Base-by-base conservation (phyloP, 139 green algal species). In the Pleodorina starrii region DNA sequence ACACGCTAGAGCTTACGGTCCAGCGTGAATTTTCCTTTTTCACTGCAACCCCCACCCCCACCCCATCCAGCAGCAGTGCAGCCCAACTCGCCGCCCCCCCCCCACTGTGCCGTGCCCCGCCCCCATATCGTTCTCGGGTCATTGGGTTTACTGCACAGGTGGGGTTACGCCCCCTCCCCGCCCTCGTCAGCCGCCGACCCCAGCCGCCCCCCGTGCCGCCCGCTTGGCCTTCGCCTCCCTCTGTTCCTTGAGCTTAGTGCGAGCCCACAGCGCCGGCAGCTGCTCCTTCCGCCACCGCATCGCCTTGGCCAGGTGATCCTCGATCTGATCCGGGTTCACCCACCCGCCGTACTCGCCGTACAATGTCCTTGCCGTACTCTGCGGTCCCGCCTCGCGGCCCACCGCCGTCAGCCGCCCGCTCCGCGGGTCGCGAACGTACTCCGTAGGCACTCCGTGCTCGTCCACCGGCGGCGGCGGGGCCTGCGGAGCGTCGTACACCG, bases 251-350 rank as follows among this genome's bases (percentile, higher is more conserved):
- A 69, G 32, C 66, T 79, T 79, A 43, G 50, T 88, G 7, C 38
- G 25, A 4, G 82, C 44, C 82, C 82, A 88, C 32, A 88, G 17
- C 23, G 7, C 9, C 12, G 82, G 82, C 68, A 88, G 46, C 82
- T 88, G 44, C n/a, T 88, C 82, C 66, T 69, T 29, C 7, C 82
- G 82, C 82, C 82, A 88, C 21, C 35, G 66, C 60, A 54, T 88
- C 16, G 82, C 82, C 32, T 50, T 25, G 11, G 44, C 66, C 82
- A 88, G 44, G 44, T 88, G 68, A 32, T 50, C 82, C 44, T 88
- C 82, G 5, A 88, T 29, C 82, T 88, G 57, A 29, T 88, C 82
- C 17, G 82, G 82, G n/a, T 88, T 44, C 43, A 88, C 38, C 57
- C 63, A 76, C 6, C 48, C 48, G 43, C 60, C 81, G 40, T 48